Conservation (phyloP, 495 filamentous ascomycete species). For the Tricharina praecox region DNA sequence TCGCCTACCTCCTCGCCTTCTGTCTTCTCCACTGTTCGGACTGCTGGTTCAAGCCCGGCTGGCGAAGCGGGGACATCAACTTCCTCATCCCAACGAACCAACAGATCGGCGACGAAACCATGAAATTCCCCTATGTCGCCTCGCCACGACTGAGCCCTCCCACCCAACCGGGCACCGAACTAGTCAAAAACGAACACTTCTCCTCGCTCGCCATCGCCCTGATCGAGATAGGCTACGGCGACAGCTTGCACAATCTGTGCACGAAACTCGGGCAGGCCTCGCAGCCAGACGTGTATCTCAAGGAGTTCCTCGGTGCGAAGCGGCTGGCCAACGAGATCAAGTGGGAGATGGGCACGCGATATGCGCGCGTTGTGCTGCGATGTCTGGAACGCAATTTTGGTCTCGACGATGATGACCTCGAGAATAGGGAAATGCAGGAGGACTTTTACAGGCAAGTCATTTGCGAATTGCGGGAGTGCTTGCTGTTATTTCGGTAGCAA, state of each 20-base stretch:
- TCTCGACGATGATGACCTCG: constrained; percentile 1
- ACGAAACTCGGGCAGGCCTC: background rate
- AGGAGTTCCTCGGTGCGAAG: background rate
- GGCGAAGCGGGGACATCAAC: background rate
- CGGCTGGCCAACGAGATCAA: background rate
- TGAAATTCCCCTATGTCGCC: background rate
- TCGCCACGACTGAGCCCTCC: background rate
- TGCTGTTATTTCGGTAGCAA: too few species aligned
- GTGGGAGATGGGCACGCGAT: background rate
- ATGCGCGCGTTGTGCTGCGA: constrained; percentile 4
- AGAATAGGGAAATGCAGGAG: constrained; percentile 4
- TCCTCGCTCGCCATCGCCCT: background rate
- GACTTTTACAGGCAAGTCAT: constrained; percentile 9
- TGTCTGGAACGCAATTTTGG: constrained; percentile 10
- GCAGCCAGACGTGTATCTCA: background rate
- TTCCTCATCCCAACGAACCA: background rate
- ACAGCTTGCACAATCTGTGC: background rate
- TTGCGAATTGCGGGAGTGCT: constrained; percentile 3
- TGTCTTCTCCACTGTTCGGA: background rate
- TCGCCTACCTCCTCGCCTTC: background rate
- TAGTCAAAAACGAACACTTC: background rate
- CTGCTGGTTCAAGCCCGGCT: background rate
- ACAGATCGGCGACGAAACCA: background rate
- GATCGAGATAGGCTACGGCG: constrained; percentile 1
- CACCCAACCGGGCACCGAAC: background rate